Percentiles rank a stretch among this genome's conserved stretches.
Conservation (phyloP, 2,329 filamentous ascomycete genomes). For the Xylaria hypoxylon region DNA sequence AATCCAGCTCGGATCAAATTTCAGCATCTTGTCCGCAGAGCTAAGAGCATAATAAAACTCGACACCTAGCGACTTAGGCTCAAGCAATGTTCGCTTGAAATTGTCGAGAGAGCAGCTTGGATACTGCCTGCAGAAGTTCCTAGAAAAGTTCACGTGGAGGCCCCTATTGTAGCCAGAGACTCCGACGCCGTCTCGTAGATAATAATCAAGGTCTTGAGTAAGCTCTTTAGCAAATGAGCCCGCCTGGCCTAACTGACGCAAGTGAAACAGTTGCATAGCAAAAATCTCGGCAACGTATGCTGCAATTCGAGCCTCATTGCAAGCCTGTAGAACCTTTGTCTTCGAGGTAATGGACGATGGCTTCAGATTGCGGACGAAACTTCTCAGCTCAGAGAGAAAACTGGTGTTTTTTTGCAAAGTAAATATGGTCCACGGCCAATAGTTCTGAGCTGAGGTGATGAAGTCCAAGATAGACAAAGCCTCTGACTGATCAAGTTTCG, state of each 20-base stretch:
- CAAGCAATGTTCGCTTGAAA: conserved; percentile 81
- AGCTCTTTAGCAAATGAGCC: conserved; percentile 75
- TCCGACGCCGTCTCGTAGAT: conserved; percentile 79
- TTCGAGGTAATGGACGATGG: conserved; percentile 65
- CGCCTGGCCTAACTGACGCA: conserved; percentile 79
- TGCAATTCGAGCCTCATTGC: conserved; percentile 76
- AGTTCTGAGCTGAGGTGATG: conserved; percentile 87
- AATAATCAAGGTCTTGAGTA: conserved; percentile 81
- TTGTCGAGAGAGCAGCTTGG: conserved; percentile 77
- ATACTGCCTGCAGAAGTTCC: conserved; percentile 86
- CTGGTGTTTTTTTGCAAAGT: conserved; percentile 78
- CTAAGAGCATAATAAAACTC: conserved; percentile 87
- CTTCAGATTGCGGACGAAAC: conserved; percentile 72
- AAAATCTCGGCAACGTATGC: conserved; percentile 88
- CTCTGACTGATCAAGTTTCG: conserved; percentile 71
- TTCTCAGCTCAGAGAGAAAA: conserved; percentile 78
- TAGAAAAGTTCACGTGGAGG: conserved; percentile 84
- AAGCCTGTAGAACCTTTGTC: conserved; percentile 66
- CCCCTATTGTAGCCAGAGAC: conserved; percentile 89
- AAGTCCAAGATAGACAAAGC: conserved; percentile 85
- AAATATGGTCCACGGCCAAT: conserved; percentile 94
- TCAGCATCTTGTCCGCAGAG: conserved; percentile 79
- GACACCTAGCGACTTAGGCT: conserved; percentile 73
- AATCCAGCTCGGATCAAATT: conserved; percentile 81
- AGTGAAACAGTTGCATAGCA: conserved; percentile 89